Conservation (phyloP, 148 eudicot genomes). For the Rhododendron griersonianum region DNA sequence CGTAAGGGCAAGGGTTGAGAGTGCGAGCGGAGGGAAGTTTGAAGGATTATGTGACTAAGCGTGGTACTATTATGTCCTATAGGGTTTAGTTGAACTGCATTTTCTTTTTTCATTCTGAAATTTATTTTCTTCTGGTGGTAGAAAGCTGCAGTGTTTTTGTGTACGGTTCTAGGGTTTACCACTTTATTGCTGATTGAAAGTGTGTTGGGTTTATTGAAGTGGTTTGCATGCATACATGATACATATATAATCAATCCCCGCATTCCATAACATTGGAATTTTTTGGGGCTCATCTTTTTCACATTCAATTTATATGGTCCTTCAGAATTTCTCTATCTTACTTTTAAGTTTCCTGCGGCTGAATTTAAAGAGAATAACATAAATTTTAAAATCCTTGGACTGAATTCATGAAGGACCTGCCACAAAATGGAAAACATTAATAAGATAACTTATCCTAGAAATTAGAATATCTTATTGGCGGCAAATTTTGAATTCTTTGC, state of each 20-base stretch:
- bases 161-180: not conserved
- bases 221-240: not conserved
- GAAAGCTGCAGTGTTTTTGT: not conserved
- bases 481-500: not conserved
- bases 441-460: not conserved
- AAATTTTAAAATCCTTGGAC: not conserved
- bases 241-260: not conserved
- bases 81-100: not conserved
- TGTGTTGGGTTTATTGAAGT: not conserved
- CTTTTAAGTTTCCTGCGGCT: not conserved
- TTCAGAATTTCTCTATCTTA: no score
- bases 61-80: not conserved
- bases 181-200: not conserved
- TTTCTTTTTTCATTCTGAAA: not conserved
- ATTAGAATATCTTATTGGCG: not conserved
- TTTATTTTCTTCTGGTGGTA: not conserved
- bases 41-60: not conserved
- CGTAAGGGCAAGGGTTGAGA: not conserved
- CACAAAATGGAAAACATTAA: not conserved
- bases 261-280: not conserved
- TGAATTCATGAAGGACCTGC: not conserved
- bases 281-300: not conserved
- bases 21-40: not conserved
- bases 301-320: no score
- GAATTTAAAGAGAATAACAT: not conserved